Evolutionary conservation across 768 basidiomycete species (phyloP).

Genomic region (Atractiella rhizophila): DNA sequence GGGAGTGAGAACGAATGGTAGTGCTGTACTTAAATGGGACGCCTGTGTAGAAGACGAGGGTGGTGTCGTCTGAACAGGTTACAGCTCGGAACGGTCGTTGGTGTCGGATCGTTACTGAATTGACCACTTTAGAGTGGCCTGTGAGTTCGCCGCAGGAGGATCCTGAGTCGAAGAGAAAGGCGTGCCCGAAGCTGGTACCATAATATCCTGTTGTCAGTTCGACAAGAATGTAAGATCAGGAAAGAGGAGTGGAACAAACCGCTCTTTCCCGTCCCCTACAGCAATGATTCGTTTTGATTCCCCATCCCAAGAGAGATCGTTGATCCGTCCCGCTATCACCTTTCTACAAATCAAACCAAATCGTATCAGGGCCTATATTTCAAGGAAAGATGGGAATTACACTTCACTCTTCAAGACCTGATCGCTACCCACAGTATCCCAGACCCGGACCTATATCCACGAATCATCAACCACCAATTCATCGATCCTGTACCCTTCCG

Average conservation of each 20-base stretch:
- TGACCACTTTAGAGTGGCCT: conserved; percentile 80
- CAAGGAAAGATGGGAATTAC: too few species aligned
- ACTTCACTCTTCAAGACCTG: conserved; percentile 59
- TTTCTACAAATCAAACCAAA: too few species aligned
- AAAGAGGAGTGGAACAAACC: conserved; percentile 27
- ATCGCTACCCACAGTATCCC: conserved; percentile 73
- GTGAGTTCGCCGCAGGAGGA: conserved; percentile 55
- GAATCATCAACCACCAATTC: too few species aligned
- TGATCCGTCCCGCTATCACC: conserved; percentile 30
- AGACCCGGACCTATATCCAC: conserved; percentile 31
- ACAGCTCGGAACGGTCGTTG: conserved; percentile 77
- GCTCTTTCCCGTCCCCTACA: conserved; percentile 75
- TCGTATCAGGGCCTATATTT: too few species aligned
- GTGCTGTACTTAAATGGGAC: conserved; percentile 75
- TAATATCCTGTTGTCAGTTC: too few species aligned
- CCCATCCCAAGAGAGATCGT: conserved; percentile 87
- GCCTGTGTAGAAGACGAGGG: conserved; percentile 60
- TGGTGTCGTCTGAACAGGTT: conserved; percentile 60
- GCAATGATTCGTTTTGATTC: conserved; percentile 89
- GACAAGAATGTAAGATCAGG: too few species aligned
- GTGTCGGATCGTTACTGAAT: conserved; percentile 62
- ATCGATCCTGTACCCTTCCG: conserved; percentile 33
- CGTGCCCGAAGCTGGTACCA: too few species aligned
- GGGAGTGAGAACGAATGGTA: conserved; percentile 67
- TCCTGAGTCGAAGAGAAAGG: conserved; percentile 20